phyloP scores from a whole-genome alignment of 1,284 basidiomycete genomes.

The Leccinum subspadiceum region DNA sequence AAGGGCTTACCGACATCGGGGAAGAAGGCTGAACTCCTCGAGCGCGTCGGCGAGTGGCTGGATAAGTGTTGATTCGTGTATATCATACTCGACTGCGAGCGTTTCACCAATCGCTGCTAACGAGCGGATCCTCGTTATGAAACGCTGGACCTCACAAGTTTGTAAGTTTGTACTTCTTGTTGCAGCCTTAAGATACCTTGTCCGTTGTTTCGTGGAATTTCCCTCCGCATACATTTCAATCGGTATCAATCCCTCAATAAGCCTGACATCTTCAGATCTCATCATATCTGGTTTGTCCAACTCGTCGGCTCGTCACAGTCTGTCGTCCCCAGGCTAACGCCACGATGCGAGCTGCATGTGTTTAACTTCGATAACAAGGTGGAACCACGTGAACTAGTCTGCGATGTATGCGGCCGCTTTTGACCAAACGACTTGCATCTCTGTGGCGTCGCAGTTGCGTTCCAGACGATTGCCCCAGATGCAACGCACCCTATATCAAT shows the following conservation, averaged over 20 bases:
- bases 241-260: neutral
- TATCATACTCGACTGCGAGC: neutral
- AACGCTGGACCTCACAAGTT: neutral
- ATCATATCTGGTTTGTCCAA: neutral
- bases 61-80: constrained; percentile 11
- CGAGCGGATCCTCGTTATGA: neutral
- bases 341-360: neutral
- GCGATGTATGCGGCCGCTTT: neutral
- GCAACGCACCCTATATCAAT: neutral
- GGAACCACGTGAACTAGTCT: neutral
- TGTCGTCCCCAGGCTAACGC: neutral
- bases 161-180: neutral
- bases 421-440: neutral
- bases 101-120: neutral
- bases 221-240: constrained; percentile 7
- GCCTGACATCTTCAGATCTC: neutral
- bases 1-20: constrained; percentile 61
- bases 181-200: neutral
- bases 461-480: neutral
- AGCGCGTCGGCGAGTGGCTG: constrained; percentile 61
- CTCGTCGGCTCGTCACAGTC: neutral
- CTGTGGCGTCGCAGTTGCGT: neutral
- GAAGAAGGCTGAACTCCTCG: constrained; percentile 68
- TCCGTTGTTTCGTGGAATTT: neutral
- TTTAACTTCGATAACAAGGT: neutral